A percentile compares a stretch with the other conserved stretches of the same genome.
Conservation (phyloP, 257 asterid genomes). For the Rauvolfia tetraphylla region DNA sequence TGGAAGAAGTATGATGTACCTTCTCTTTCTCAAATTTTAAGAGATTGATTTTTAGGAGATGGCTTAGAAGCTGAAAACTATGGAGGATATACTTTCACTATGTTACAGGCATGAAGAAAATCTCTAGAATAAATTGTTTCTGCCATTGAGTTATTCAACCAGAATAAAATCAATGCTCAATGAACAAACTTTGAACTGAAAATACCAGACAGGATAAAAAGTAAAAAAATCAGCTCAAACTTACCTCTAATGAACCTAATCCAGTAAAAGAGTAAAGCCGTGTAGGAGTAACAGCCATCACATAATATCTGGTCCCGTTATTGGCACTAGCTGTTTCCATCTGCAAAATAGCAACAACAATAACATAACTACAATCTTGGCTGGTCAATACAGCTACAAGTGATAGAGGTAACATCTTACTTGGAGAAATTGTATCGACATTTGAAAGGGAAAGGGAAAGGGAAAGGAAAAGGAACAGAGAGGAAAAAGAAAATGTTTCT, state of each 20-base stretch:
- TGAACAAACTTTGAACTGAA: background rate
- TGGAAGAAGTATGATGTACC: background rate
- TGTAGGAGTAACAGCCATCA: slow-evolving; percentile 99
- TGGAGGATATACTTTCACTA: background rate
- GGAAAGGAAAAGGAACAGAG: background rate
- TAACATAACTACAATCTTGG: background rate
- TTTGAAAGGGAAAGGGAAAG: background rate
- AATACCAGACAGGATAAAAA: background rate
- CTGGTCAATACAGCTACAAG: slow-evolving; percentile 2
- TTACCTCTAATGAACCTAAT: slow-evolving; percentile 80
- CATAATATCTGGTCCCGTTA: slow-evolving; percentile 71
- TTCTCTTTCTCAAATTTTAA: background rate
- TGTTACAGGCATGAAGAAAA: background rate
- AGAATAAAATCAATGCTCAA: background rate
- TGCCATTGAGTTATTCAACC: background rate
- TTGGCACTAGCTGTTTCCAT: slow-evolving; percentile 75
- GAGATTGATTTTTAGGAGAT: background rate
- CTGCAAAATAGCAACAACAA: slow-evolving; percentile 35
- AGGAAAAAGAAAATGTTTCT: background rate
- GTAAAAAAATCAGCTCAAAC: slow-evolving; percentile 20
- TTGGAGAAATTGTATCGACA: background rate
- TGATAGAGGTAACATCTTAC: background rate
- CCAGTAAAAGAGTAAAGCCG: slow-evolving; percentile 97
- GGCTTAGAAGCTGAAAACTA: background rate
- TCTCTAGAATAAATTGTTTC: background rate